phyloP scores from a whole-genome alignment of 306 rosid genomes.

The Rosa persica region DNA sequence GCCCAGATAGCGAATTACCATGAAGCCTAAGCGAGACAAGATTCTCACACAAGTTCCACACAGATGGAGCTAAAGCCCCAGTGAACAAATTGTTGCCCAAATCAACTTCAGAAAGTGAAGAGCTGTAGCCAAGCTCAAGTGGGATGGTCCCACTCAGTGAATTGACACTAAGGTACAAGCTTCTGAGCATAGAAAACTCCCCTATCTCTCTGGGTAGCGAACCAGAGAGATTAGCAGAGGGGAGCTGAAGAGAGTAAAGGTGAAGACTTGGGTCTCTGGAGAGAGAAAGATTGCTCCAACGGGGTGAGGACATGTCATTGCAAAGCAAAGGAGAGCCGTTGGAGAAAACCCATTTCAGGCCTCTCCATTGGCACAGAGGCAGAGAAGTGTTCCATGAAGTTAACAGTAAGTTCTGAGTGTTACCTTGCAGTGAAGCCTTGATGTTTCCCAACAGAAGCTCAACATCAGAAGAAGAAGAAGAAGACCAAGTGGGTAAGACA shows the following conservation, averaged over 20 bases:
- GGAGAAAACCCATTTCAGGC: slow-evolving; percentile 89
- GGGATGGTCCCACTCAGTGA: slow-evolving; percentile 71
- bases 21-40: slow-evolving; percentile 65
- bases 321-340: slow-evolving; percentile 59
- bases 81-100: slow-evolving; percentile 56
- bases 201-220: slow-evolving; percentile 81
- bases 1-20: slow-evolving; percentile 60
- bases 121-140: slow-evolving; percentile 79
- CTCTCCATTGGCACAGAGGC: slow-evolving; percentile 94
- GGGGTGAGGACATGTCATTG: slow-evolving; percentile 67
- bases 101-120: slow-evolving; percentile 78
- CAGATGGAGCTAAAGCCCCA: slow-evolving; percentile 71
- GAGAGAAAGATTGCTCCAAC: slow-evolving; percentile 74
- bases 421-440: slow-evolving; percentile 76
- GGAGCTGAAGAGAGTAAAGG: slow-evolving; percentile 77
- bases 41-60: slow-evolving; percentile 83
- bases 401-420: slow-evolving; percentile 57
- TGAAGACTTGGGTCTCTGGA: slow-evolving; percentile 69
- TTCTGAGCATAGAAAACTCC: slow-evolving; percentile 76
- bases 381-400: slow-evolving; percentile 78
- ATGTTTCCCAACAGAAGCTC: slow-evolving; percentile 67
- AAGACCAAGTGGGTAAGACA: slow-evolving; percentile 6
- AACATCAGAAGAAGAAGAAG: slow-evolving; percentile 55
- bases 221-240: slow-evolving; percentile 94
- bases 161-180: slow-evolving; percentile 73